Conservation (phyloP, 2,329 filamentous ascomycete species). For the Nakataea oryzae region DNA sequence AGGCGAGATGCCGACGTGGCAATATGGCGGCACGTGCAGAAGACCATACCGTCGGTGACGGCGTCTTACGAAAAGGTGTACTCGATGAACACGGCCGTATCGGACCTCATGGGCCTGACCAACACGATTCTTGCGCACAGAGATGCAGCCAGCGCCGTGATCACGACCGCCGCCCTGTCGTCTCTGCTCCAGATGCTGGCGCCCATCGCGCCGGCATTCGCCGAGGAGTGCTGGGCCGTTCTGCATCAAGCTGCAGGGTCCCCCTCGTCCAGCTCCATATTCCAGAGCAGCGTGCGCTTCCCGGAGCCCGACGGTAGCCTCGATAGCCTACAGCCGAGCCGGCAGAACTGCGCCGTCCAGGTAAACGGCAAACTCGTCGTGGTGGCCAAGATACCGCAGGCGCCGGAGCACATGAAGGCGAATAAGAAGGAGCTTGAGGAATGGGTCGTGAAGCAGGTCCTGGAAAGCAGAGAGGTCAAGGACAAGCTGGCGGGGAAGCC, state of each 20-base stretch:
- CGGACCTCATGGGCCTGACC: conserved; percentile 72
- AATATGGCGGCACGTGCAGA: conserved; percentile 58
- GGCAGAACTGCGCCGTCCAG: conserved; percentile 55
- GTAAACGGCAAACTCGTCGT: conserved; percentile 71
- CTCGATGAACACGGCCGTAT: conserved; percentile 73
- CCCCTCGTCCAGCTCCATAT: conserved; percentile 2
- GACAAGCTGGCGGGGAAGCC: conserved; percentile 38
- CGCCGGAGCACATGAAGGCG: conserved; percentile 27
- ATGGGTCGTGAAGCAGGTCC: conserved; percentile 52
- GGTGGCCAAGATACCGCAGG: conserved; percentile 51
- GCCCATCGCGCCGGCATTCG: conserved; percentile 69
- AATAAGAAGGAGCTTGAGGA: conserved; percentile 36
- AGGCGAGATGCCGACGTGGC: conserved; percentile 34
- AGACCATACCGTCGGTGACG: conserved; percentile 56
- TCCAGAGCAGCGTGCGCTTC: conserved; percentile 35
- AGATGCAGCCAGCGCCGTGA: conserved; percentile 23
- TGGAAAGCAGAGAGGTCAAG: conserved; percentile 49
- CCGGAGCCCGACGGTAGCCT: conserved; percentile 40
- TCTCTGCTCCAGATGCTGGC: conserved; percentile 62
- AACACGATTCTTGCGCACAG: conserved; percentile 48
- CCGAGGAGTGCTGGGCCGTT: conserved; percentile 69
- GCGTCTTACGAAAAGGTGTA: conserved; percentile 61
- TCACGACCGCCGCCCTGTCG: conserved; percentile 39
- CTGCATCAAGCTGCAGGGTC: conserved; percentile 31
- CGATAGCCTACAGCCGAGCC: conserved; percentile 36